These are phyloP conservation scores for Rhynchosporium graminicola DNA, from an alignment of 2,329 filamentous ascomycete genomes.

Conservation along the genomic window DNA sequence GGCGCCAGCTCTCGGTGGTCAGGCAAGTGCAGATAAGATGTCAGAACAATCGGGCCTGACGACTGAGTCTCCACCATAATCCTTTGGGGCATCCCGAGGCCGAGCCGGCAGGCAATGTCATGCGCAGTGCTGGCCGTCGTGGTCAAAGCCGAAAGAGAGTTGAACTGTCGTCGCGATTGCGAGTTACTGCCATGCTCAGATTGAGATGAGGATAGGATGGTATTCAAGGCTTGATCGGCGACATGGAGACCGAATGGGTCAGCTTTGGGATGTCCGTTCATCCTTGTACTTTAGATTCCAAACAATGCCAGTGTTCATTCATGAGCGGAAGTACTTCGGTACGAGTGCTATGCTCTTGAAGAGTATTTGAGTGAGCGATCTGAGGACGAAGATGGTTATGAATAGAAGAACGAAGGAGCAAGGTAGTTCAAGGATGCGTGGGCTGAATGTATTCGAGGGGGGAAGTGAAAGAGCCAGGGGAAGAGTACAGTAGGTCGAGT, in stretches of 20 bases:
- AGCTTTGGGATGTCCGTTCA: conserved; percentile 7
- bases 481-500: too few relatives aligned
- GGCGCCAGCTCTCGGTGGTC: conserved; percentile 20
- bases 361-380: too few relatives aligned
- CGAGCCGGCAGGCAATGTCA: conserved; percentile 54
- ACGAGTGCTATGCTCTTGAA: too few relatives aligned
- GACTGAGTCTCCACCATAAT: conserved; percentile 58
- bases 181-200: conserved; percentile 21
- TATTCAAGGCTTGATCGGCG: conserved; percentile 56
- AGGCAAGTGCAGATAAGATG: conserved; percentile 49
- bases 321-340: background rate
- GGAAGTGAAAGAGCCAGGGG: too few relatives aligned
- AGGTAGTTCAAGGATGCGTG: too few relatives aligned
- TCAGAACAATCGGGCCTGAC: conserved; percentile 42
- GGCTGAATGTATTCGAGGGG: too few relatives aligned
- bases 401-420: too few relatives aligned
- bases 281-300: background rate
- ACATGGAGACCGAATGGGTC: conserved; percentile 42
- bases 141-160: conserved; percentile 55
- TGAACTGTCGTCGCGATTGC: conserved; percentile 35
- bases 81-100: conserved; percentile 55
- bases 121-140: conserved; percentile 55
- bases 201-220: conserved; percentile 52
- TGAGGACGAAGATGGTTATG: too few relatives aligned
- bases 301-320: background rate